These are phyloP conservation scores for Neurospora hispaniola DNA, from an alignment of 495 filamentous ascomycete genomes.

Conservation along the genomic window DNA sequence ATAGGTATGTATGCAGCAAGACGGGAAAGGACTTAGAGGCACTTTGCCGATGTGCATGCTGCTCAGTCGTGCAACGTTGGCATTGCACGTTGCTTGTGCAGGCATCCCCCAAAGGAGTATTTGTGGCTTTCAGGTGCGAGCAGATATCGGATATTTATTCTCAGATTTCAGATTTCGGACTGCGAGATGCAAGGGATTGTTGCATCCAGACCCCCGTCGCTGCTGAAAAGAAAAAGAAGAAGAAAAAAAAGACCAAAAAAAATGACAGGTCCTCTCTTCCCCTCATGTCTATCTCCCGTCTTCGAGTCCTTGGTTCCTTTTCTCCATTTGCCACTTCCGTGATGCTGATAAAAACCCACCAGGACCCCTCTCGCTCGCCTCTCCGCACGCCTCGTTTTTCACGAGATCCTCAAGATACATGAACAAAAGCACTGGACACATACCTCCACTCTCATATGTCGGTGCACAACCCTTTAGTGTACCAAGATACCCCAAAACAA, in stretches of 20 bases:
- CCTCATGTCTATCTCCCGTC: neutral
- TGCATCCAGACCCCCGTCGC: neutral
- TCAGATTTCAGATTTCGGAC: neutral
- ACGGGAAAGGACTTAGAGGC: no score
- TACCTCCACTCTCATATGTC: neutral
- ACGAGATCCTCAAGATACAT: neutral
- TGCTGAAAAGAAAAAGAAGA: neutral
- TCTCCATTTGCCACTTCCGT: neutral
- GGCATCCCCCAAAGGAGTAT: neutral
- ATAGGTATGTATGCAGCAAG: no score
- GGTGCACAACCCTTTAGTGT: neutral
- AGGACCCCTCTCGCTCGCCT: neutral
- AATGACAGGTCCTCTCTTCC: neutral
- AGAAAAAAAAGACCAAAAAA: neutral
- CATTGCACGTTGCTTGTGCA: neutral
- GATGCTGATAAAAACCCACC: neutral
- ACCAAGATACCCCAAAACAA: neutral
- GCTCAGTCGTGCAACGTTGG: neutral
- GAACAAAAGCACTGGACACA: neutral
- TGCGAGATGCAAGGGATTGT: neutral
- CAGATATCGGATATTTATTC: neutral
- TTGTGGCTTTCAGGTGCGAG: neutral
- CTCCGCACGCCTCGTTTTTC: neutral
- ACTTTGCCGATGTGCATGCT: no score
- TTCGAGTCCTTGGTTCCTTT: neutral